Evolutionary conservation across 2,329 filamentous ascomycete species (phyloP).

Genomic region (Clonostachys byssicola): DNA sequence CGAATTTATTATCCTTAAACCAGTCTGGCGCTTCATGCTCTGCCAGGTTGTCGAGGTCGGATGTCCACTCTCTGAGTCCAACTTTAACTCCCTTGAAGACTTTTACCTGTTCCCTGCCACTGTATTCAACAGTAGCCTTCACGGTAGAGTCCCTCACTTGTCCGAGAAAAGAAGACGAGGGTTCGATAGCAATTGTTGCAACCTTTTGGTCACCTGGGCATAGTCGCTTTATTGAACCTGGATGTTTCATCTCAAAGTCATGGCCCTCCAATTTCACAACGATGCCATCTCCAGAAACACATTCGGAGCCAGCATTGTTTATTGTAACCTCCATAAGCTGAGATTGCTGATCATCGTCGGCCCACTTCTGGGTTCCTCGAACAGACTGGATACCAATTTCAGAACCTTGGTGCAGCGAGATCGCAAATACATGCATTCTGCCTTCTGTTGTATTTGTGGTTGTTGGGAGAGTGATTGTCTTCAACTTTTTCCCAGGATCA

Average conservation of each 20-base stretch:
- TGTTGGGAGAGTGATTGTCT: constrained; percentile 31
- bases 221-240: constrained; percentile 27
- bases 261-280: constrained; percentile 19
- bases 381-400: constrained; percentile 22
- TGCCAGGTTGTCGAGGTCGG: constrained; percentile 15
- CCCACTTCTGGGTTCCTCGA: constrained; percentile 34
- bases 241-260: constrained; percentile 37
- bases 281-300: constrained; percentile 19
- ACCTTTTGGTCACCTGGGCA: constrained; percentile 37
- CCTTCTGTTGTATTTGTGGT: constrained; percentile 25
- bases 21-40: constrained; percentile 5
- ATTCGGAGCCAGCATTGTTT: constrained; percentile 28
- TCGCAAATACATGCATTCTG: constrained; percentile 34
- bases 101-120: background rate
- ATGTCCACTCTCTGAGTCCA: constrained; percentile 25
- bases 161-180: constrained; percentile 12
- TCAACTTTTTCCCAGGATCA: constrained; percentile 27
- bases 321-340: constrained; percentile 34
- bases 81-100: constrained; percentile 16
- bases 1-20: constrained; percentile 8
- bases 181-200: constrained; percentile 28
- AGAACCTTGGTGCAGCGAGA: constrained; percentile 24
- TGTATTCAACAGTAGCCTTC: background rate
- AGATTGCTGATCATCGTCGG: constrained; percentile 23
- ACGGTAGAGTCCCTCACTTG: constrained; percentile 6